Evolutionary conservation across 331 rosid species (phyloP).

Genomic region (Spiraea crenata): DNA sequence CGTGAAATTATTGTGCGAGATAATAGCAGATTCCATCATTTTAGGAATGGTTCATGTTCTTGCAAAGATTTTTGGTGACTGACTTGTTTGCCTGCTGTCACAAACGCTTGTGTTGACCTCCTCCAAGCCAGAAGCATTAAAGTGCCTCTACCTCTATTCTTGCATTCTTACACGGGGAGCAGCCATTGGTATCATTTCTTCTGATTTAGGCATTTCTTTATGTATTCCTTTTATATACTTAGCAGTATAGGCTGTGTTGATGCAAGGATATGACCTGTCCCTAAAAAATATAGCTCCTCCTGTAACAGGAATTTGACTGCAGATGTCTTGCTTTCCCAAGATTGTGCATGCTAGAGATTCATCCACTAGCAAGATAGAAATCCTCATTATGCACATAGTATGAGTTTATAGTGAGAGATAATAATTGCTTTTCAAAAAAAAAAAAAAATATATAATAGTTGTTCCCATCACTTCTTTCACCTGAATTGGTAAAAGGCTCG

Average conservation of each 20-base stretch:
- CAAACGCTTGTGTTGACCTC: background rate
- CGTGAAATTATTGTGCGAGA: constrained; percentile 63
- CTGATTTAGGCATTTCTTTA: background rate
- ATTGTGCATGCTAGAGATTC: background rate
- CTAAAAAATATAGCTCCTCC: background rate
- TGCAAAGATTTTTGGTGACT: constrained; percentile 61
- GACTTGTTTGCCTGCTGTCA: constrained; percentile 1
- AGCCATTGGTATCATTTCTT: constrained; percentile 10
- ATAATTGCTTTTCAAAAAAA: background rate
- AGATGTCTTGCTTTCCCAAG: background rate
- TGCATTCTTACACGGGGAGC: background rate
- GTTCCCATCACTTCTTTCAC: constrained; percentile 5
- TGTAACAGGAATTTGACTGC: background rate
- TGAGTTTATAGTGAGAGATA: background rate
- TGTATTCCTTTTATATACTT: background rate
- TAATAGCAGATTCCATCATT: constrained; percentile 62
- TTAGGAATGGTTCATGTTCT: constrained; percentile 53
- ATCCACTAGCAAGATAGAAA: background rate
- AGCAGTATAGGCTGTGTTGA: background rate
- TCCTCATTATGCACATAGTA: background rate
- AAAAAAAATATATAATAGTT: too few relatives aligned
- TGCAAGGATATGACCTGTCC: background rate
- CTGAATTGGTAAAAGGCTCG: background rate
- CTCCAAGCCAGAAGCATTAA: constrained; percentile 3
- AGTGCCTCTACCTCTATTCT: background rate